Conservation (phyloP, 352 stramenopile genomes). For the Plasmopara muralis region DNA sequence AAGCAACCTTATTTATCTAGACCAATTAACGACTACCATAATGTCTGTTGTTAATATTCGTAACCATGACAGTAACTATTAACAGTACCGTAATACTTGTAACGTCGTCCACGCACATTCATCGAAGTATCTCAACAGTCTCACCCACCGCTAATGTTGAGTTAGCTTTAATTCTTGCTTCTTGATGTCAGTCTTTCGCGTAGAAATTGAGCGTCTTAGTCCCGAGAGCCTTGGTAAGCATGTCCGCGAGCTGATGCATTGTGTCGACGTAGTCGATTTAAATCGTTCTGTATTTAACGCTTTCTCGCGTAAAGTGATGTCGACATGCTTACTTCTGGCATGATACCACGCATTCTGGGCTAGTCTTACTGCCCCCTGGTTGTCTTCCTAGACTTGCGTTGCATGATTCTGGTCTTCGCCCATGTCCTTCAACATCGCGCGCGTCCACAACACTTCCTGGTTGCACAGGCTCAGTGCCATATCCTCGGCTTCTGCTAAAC, state of each 20-base stretch:
- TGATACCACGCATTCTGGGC: not conserved
- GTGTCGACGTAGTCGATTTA: not conserved
- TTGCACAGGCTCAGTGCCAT: slow-evolving; percentile 9
- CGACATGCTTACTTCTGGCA: not conserved
- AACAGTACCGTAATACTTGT: not conserved
- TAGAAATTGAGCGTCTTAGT: not conserved
- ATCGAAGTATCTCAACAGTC: not conserved
- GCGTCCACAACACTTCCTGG: slow-evolving; percentile 7
- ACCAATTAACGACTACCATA: not conserved
- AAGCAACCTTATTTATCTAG: no score
- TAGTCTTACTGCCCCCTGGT: not conserved
- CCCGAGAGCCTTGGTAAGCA: not conserved
- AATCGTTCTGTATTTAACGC: not conserved
- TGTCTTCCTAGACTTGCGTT: not conserved
- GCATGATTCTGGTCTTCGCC: slow-evolving; percentile 1
- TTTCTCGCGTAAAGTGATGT: not conserved
- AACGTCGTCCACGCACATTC: not conserved
- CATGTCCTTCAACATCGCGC: slow-evolving; percentile 1
- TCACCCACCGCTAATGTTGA: not conserved
- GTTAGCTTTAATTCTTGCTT: not conserved
- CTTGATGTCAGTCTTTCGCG: not conserved
- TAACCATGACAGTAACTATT: not conserved
- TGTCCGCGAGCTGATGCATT: not conserved
- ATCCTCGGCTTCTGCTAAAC: slow-evolving; percentile 15
- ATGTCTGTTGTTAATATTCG: not conserved